Evolutionary conservation across 2,329 filamentous ascomycete species (phyloP).

Genomic region (Aspergillus ustus): DNA sequence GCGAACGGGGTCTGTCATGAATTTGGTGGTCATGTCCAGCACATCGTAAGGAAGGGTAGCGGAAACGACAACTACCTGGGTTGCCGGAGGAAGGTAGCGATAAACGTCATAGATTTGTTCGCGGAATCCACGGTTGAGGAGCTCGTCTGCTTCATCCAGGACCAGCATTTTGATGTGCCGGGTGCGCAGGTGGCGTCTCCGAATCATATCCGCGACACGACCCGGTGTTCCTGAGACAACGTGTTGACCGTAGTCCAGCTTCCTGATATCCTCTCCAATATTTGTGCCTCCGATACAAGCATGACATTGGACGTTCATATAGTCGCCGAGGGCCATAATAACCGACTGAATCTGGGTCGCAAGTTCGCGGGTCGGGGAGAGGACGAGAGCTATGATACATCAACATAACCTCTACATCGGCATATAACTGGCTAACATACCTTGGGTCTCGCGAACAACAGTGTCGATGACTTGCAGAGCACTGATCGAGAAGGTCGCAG

Average conservation of each 20-base stretch:
- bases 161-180: slow-evolving; percentile 80
- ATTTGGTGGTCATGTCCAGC: slow-evolving; percentile 98
- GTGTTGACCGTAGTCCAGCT: slow-evolving; percentile 96
- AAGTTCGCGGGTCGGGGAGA: slow-evolving; percentile 94
- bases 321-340: slow-evolving; percentile 99
- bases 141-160: slow-evolving; percentile 75
- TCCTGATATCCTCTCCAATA: slow-evolving; percentile 95
- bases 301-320: slow-evolving; percentile 99
- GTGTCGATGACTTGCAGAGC: slow-evolving; percentile 97
- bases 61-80: slow-evolving; percentile 97
- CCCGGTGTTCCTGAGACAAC: slow-evolving; percentile 98
- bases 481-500: slow-evolving; percentile 93
- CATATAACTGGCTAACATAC: slow-evolving; percentile 36
- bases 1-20: slow-evolving; percentile 97
- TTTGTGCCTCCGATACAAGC: slow-evolving; percentile 98
- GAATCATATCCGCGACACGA: slow-evolving; percentile 86
- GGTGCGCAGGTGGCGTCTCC: slow-evolving; percentile 72
- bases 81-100: slow-evolving; percentile 92
- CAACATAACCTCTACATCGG: not conserved
- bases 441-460: slow-evolving; percentile 85
- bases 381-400: slow-evolving; percentile 70
- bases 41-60: slow-evolving; percentile 98
- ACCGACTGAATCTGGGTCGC: slow-evolving; percentile 98
- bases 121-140: slow-evolving; percentile 91
- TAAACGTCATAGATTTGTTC: slow-evolving; percentile 99